phyloP scores from a whole-genome alignment of 2,329 filamentous ascomycete genomes.

The Aspergillus sp. region DNA sequence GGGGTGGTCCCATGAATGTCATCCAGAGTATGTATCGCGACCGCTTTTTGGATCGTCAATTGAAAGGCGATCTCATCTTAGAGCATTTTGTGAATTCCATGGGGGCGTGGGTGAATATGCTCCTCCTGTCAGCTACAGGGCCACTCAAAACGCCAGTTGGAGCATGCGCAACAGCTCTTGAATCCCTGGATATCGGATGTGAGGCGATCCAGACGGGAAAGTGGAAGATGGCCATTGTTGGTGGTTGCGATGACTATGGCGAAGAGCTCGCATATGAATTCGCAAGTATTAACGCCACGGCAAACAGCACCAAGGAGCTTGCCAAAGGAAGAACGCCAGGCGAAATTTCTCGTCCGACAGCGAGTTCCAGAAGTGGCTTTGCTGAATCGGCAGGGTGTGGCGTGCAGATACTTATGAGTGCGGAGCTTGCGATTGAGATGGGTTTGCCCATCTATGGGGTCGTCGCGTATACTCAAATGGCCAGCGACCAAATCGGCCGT shows the following conservation, averaged over 20 bases:
- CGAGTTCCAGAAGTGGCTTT: constrained; percentile 92
- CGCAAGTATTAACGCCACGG: constrained; percentile 98
- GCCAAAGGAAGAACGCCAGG: constrained; percentile 86
- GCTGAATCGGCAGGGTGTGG: constrained; percentile 98
- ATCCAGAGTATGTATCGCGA: constrained; percentile 96
- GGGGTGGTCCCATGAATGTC: constrained; percentile 88
- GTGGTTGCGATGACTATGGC: constrained; percentile 97
- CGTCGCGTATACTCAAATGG: constrained; percentile 16
- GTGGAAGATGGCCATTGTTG: constrained; percentile 91
- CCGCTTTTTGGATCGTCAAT: constrained; percentile 73
- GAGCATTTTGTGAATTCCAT: constrained; percentile 99
- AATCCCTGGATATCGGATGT: constrained; percentile 94
- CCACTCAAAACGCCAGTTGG: constrained; percentile 97
- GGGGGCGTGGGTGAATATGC: constrained; percentile 99
- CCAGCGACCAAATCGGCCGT: constrained; percentile 95
- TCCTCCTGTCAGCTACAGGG: constrained; percentile 90
- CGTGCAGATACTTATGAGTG: constrained; percentile 33
- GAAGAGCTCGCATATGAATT: constrained; percentile 98
- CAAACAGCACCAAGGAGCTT: constrained; percentile 92
- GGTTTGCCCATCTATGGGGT: constrained; percentile 17
- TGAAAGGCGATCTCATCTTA: constrained; percentile 76
- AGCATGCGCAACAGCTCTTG: constrained; percentile 92
- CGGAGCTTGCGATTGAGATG: constrained; percentile 16
- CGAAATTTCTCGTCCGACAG: constrained; percentile 95
- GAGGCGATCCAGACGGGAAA: constrained; percentile 97